Percentiles rank a stretch among this genome's conserved stretches.
Conservation (phyloP, 2,329 filamentous ascomycete genomes). For the Phaeosphaeria sp. region DNA sequence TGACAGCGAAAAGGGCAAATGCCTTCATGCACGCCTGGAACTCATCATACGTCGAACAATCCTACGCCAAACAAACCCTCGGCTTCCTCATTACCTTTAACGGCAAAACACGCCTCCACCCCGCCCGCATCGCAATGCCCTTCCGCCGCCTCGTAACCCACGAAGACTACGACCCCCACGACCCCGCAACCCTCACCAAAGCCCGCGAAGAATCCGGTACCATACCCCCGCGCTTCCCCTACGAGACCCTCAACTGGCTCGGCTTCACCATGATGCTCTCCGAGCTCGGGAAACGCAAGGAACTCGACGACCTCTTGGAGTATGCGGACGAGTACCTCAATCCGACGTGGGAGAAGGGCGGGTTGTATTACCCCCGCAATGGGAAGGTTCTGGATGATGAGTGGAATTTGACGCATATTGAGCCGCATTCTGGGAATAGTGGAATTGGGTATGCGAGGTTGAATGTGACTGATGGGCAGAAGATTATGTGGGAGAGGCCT, state of each 20-base stretch:
- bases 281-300: neutral
- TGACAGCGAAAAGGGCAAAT: neutral
- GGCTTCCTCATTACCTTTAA: neutral
- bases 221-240: neutral
- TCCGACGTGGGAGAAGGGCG: neutral
- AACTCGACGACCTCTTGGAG: neutral
- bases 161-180: neutral
- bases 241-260: neutral
- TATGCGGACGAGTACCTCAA: neutral
- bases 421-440: neutral
- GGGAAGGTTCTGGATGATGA: neutral
- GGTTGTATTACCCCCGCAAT: neutral
- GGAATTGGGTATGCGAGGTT: neutral
- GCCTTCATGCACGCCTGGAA: neutral
- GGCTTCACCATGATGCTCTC: neutral
- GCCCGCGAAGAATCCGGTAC: neutral
- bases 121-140: neutral
- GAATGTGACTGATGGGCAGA: neutral
- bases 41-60: neutral
- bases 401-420: neutral
- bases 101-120: neutral
- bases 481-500: neutral
- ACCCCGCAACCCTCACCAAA: neutral
- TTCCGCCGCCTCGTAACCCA: neutral
- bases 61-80: neutral